Evolutionary conservation across 441 rosid genomes (phyloP), one percentile per base, ranked within the genome.

Genomic region (Erodium texanum): DNA sequence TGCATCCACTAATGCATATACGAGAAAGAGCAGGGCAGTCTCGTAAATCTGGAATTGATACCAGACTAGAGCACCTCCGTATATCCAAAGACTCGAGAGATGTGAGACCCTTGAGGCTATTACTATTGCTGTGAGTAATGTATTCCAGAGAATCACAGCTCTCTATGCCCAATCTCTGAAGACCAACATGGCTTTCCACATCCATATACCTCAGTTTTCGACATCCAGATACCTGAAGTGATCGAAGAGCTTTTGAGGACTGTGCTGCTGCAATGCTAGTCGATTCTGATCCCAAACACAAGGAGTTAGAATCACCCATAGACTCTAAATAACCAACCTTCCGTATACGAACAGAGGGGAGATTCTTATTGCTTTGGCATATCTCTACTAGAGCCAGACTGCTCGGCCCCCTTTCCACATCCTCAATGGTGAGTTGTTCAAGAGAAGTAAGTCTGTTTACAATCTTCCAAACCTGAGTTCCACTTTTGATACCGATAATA

Each of bases 21-120:
- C 3, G 0, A 14, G 50, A 43, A 7, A 43, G 50, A 10, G n/a
- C 50, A 43, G 0, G 50, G 2, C 50, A 43, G 11, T 43, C 50
- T 43, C 15, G 50, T 7, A 43, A 1, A 43, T 38, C 50, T 43
- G 50, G 50, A 43, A 43, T 2, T 10, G 50, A 43, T 10, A 10
- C 24, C 56, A 77, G 67, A 15, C n/a, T 9, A 15, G 1, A 0
- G 19, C 71, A 77, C 2, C 5, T 0, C 1, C 24, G 5, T 5
- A 77, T 2, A 0, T 8, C 22, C 2, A 78, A 66, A 9, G 11
- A 3, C 27, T 68, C 56, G 2, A 78, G 62, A 23, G 68, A 43
- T 0, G 54, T 45, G 54, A 45, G 54, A 6, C 54, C 54, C 54
- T 45, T 45, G 5, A 45, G 38, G 38, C 38, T 34, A 27, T 27